Conservation (phyloP, 305 asterid genomes). For the Stenogyne calaminthoides region DNA sequence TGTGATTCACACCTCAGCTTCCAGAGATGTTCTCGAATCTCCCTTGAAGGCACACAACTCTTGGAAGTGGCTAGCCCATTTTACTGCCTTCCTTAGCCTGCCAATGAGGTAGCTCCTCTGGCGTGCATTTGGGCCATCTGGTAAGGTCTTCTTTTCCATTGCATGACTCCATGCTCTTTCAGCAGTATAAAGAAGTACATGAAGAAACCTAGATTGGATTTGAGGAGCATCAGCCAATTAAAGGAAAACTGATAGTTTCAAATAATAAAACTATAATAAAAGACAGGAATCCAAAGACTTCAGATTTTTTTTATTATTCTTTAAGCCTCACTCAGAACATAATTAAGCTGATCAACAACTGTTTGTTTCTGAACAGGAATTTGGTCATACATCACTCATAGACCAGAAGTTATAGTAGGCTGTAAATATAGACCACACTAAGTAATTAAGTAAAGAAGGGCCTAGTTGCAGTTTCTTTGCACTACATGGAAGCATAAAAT, state of each 20-base stretch:
- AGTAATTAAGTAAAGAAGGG: background rate
- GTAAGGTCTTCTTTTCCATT: conserved; percentile 95
- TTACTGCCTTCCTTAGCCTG: conserved; percentile 91
- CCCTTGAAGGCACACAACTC: conserved; percentile 84
- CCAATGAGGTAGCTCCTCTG: conserved; percentile 90
- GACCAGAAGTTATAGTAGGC: background rate
- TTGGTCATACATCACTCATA: conserved; percentile 5
- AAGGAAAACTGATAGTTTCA: conserved; percentile 3
- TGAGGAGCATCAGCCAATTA: conserved; percentile 24
- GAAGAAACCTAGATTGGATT: conserved; percentile 69
- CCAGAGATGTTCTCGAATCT: conserved; percentile 91
- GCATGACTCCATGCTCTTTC: conserved; percentile 99
- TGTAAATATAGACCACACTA: background rate
- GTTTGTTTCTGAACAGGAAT: background rate
- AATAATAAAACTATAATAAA: background rate
- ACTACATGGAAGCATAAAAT: background rate
- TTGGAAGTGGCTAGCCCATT: conserved; percentile 84
- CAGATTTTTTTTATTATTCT: background rate
- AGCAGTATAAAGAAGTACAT: conserved; percentile 76
- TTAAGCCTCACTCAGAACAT: background rate
- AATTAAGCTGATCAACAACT: background rate
- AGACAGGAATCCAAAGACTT: background rate
- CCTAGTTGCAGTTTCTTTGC: background rate
- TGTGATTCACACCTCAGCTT: conserved; percentile 78
- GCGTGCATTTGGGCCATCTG: conserved; percentile 94